These are phyloP conservation scores for Populus nigra DNA, from an alignment of 345 rosid genomes.

Conservation along the genomic window DNA sequence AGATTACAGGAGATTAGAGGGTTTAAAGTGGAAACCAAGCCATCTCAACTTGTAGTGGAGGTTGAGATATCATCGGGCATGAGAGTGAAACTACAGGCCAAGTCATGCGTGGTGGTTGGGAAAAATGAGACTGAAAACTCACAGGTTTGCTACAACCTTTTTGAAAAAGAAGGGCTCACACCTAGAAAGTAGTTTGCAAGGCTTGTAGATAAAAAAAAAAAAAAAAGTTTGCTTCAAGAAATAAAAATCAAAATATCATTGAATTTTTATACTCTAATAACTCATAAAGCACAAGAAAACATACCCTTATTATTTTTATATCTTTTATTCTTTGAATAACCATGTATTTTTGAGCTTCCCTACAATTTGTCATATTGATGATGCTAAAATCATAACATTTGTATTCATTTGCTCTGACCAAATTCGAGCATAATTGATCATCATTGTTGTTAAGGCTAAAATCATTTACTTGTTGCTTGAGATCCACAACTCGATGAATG, in stretches of 20 bases:
- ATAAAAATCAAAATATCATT: no score
- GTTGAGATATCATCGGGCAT: conserved; percentile 27
- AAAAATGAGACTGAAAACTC: conserved; percentile 17
- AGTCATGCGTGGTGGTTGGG: conserved; percentile 30
- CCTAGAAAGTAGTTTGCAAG: neutral
- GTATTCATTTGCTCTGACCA: neutral
- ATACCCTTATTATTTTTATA: no score
- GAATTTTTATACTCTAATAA: no score
- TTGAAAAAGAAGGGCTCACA: neutral
- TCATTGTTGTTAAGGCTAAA: neutral
- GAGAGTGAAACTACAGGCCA: conserved; percentile 4
- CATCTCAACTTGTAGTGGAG: conserved; percentile 16
- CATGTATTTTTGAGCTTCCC: neutral
- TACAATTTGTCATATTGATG: neutral
- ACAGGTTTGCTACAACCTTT: neutral
- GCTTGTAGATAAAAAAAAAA: no score
- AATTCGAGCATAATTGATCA: neutral
- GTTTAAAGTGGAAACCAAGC: conserved; percentile 19
- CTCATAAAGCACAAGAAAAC: no score
- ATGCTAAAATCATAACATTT: neutral
- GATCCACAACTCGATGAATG: neutral
- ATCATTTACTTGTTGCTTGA: neutral
- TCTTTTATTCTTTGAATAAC: neutral
- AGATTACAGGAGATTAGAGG: neutral
- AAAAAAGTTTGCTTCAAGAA: neutral